These are phyloP conservation scores for Tulasnella sp. DNA, from an alignment of 768 basidiomycete genomes.

Conservation along the genomic window DNA sequence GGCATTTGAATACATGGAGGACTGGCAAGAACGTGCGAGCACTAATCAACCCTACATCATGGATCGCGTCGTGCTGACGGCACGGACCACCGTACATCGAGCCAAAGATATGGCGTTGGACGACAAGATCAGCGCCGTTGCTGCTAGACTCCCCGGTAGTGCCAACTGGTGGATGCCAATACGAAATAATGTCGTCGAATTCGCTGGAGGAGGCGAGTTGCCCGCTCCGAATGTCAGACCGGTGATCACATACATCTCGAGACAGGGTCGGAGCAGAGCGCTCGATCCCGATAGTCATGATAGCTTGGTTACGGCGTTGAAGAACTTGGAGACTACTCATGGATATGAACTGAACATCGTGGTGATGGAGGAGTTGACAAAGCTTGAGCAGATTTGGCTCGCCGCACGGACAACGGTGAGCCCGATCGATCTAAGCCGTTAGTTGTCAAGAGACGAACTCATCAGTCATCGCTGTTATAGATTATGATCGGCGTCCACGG, in stretches of 20 bases:
- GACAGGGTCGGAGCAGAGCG: constrained; percentile 32
- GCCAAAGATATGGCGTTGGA: background rate
- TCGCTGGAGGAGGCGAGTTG: background rate
- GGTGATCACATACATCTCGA: constrained; percentile 31
- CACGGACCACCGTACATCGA: constrained; percentile 49
- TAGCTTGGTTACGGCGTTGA: constrained; percentile 26
- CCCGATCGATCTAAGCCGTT: too few relatives aligned
- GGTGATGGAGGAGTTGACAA: constrained; percentile 28
- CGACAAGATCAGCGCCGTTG: constrained; percentile 16
- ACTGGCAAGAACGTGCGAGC: constrained; percentile 43
- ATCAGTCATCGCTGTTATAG: constrained; percentile 16
- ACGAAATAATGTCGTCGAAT: background rate
- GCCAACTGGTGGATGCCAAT: constrained; percentile 73
- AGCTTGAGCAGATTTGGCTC: constrained; percentile 30
- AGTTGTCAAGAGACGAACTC: background rate
- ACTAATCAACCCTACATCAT: constrained; percentile 35
- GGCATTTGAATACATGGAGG: constrained; percentile 55
- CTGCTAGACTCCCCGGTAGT: constrained; percentile 64
- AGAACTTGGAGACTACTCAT: constrained; percentile 26
- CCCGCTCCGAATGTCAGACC: constrained; percentile 16
- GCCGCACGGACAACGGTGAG: constrained; percentile 28
- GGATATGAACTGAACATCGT: constrained; percentile 32
- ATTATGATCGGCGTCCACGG: constrained; percentile 31
- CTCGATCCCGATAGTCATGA: constrained; percentile 27
- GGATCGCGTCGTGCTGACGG: constrained; percentile 47